These are phyloP conservation scores for Corynespora cassiicola DNA, from an alignment of 2,329 filamentous ascomycete genomes.

Conservation along the genomic window DNA sequence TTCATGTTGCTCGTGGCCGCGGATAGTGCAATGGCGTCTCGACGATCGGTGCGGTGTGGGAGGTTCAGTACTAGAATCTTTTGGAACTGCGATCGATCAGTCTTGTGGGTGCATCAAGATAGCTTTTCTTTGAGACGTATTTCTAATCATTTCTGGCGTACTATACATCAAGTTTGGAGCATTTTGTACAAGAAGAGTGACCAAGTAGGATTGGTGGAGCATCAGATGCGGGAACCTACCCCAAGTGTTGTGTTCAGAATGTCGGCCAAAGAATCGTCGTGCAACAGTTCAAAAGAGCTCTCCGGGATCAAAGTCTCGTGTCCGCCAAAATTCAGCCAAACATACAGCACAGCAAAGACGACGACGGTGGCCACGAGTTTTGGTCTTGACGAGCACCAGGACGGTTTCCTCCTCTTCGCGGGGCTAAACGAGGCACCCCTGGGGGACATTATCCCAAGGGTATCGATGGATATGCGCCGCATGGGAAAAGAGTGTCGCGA, in stretches of 20 bases:
- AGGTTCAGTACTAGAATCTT: conserved; percentile 63
- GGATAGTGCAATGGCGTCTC: conserved; percentile 59
- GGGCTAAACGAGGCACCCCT: conserved; percentile 20
- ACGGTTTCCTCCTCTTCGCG: conserved; percentile 21
- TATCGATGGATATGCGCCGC: conserved; percentile 38
- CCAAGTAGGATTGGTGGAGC: background rate
- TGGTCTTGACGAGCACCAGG: conserved; percentile 27
- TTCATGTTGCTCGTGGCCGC: conserved; percentile 56
- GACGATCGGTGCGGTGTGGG: conserved; percentile 58
- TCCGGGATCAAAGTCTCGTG: conserved; percentile 22
- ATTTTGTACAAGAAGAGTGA: background rate
- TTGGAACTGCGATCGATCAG: conserved; percentile 53
- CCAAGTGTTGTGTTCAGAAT: conserved; percentile 36
- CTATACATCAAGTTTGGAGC: too few relatives aligned
- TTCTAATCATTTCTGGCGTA: too few relatives aligned
- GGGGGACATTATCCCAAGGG: conserved; percentile 29
- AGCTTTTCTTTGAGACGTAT: too few relatives aligned
- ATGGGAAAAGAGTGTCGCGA: conserved; percentile 11
- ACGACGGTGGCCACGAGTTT: conserved; percentile 29
- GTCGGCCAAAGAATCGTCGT: conserved; percentile 28
- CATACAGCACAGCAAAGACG: conserved; percentile 28
- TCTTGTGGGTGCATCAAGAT: too few relatives aligned
- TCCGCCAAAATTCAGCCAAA: conserved; percentile 24
- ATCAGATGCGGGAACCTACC: conserved; percentile 20
- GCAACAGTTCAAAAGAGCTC: conserved; percentile 28